Base-by-base conservation (phyloP, 2,329 filamentous ascomycete genomes). In the Colletotrichum tofieldiae region DNA sequence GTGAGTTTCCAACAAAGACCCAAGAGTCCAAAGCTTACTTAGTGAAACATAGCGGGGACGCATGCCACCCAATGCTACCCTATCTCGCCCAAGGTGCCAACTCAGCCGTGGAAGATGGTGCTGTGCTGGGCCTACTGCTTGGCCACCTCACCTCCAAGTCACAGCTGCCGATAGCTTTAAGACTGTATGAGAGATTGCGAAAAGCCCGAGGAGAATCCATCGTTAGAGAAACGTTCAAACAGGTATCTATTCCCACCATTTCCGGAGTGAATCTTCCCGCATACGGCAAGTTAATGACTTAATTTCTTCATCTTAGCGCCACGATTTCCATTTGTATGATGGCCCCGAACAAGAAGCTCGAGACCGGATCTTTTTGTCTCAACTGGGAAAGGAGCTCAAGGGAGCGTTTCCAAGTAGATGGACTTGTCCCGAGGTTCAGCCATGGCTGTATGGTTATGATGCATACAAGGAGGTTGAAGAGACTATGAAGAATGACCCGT, bases 51-150 rank as follows among this genome's bases (percentile, higher is more conserved):
- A 84, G 82, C 1, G 91, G 91, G 6, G 91, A 92, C 74, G 84
- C 88, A 1, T 92, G 90, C 72, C 91, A 92, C 77, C 88, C 90
- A 0, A 91, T 91, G 89, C 81, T 92, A 2, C 90, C 89, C 3
- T 89, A 90, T 74, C 83, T 90, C 37, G 91, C 89, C 0, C 92
- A 91, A 79, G 91, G 92, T 0, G 92, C 92, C 18, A 93, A 93
- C 77, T 91, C 87, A 0, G 88, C 89, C 0, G 83, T 94, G 1
- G 92, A 94, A 77, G 92, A 94, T 65, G 92, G 91, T 0, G 90
- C 91, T 0, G 90, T 92, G 0, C 80, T 93, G 0, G 92, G 91
- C 0, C 82, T 85, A 0, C 76, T 93, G 1, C 81, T 93, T 0
- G 86, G 86, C 0, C 82, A 86, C 3, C 81, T 92, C 12, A 80